phyloP scores from a whole-genome alignment of 169 alveolate genomes.

The Plasmodium cynomolgi region DNA sequence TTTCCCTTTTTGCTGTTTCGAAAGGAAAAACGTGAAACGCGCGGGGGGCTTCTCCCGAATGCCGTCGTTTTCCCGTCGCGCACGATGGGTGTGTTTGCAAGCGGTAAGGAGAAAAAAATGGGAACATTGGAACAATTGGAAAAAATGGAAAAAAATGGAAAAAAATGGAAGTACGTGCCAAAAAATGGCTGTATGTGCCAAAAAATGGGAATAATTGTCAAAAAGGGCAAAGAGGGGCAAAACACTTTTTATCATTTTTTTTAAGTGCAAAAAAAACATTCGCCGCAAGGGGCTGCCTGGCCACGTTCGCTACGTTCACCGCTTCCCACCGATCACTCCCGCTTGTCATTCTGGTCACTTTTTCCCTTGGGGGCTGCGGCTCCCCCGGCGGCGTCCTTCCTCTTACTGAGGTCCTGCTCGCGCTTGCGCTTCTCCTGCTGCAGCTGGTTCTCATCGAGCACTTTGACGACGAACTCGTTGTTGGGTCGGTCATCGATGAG shows the following conservation, averaged over 20 bases:
- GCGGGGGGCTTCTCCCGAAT: not conserved
- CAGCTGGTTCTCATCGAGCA: slow-evolving; percentile 83
- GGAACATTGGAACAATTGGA: not conserved
- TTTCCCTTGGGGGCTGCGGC: not conserved
- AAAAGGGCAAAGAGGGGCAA: not conserved
- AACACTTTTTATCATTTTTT: not conserved
- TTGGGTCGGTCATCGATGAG: slow-evolving; percentile 94
- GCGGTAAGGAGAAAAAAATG: not conserved
- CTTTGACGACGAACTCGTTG: slow-evolving; percentile 87
- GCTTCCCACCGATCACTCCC: not conserved
- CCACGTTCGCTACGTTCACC: not conserved
- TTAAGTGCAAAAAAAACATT: not conserved
- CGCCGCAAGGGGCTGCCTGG: not conserved
- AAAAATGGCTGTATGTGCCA: not conserved
- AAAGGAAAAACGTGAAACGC: not conserved
- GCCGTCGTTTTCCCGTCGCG: not conserved
- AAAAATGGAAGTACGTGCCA: no score
- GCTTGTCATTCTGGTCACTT: not conserved
- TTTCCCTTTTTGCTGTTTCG: not conserved
- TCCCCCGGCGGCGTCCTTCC: slow-evolving; percentile 72
- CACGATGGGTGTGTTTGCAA: not conserved
- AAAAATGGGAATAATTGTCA: not conserved
- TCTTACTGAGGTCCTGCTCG: slow-evolving; percentile 84
- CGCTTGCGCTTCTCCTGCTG: slow-evolving; percentile 82
- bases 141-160: not conserved